Conservation (phyloP, 768 basidiomycete genomes). For the Xerocomellus dryophilus region DNA sequence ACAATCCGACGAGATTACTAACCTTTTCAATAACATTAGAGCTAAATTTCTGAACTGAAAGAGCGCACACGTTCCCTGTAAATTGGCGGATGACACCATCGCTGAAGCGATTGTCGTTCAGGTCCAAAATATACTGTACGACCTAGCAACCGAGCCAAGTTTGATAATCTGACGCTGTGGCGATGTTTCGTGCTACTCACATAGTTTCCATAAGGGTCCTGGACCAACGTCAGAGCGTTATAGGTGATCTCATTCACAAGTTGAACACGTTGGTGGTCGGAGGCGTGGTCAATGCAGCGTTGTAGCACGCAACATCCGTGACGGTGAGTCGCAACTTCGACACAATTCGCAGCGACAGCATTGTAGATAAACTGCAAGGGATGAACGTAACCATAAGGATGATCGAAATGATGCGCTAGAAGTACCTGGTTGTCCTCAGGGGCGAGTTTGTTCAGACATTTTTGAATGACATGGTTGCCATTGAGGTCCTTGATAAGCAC, state of each 20-base stretch:
- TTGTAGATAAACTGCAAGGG: conserved; percentile 89
- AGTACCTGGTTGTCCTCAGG: conserved; percentile 96
- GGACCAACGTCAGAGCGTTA: conserved; percentile 94
- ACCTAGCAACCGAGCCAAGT: conserved; percentile 48
- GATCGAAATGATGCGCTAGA: neutral
- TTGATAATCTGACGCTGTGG: neutral
- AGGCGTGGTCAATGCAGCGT: conserved; percentile 97
- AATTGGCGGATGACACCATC: conserved; percentile 98
- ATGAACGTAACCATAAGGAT: neutral
- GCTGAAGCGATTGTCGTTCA: conserved; percentile 98
- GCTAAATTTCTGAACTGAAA: conserved; percentile 99
- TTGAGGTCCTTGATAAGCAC: conserved; percentile 99
- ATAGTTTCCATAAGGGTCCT: conserved; percentile 95
- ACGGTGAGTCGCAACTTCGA: conserved; percentile 96
- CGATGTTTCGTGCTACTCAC: conserved; percentile 39
- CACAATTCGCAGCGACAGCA: conserved; percentile 96
- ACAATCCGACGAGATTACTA: neutral
- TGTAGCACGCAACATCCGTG: conserved; percentile 99
- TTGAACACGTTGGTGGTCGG: conserved; percentile 91
- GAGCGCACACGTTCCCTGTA: conserved; percentile 92
- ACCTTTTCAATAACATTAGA: conserved; percentile 99
- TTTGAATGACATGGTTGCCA: conserved; percentile 97
- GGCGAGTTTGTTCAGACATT: conserved; percentile 96
- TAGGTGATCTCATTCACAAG: conserved; percentile 99
- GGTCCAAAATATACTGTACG: conserved; percentile 96